Percentiles rank a stretch among this genome's conserved stretches.
Evolutionary conservation across 2,329 filamentous ascomycete species (phyloP).

Genomic region (Scedosporium minutisporum): DNA sequence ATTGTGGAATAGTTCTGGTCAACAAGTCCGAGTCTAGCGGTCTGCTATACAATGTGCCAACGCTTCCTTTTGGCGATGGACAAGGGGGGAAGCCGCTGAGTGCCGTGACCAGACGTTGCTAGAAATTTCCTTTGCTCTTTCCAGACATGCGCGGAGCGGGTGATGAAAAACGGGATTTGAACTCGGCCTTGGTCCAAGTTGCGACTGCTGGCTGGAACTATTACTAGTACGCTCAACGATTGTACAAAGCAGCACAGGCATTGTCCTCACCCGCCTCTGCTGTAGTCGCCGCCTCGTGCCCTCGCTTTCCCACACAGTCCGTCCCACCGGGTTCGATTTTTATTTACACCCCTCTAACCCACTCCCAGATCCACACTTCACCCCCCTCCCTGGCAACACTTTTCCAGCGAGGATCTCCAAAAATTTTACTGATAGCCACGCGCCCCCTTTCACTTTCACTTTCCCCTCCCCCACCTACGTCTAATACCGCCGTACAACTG

Average conservation of each 20-base stretch:
- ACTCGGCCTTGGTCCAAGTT: not conserved
- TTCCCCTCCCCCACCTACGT: not conserved
- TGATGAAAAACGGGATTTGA: not conserved
- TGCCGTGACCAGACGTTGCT: not conserved
- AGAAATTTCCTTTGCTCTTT: not conserved
- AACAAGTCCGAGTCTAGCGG: not conserved
- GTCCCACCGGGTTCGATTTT: not conserved
- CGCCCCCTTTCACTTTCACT: not conserved
- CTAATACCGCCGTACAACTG: not conserved
- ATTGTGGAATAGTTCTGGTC: not conserved
- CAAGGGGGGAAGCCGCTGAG: too few species aligned
- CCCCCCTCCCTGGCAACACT: not conserved
- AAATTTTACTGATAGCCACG: not conserved
- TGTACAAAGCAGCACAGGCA: not conserved
- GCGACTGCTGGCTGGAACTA: not conserved
- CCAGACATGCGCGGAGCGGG: not conserved
- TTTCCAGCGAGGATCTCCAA: not conserved
- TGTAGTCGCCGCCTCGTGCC: not conserved
- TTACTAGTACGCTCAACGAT: too few species aligned
- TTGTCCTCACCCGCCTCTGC: not conserved
- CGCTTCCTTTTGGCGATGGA: not conserved
- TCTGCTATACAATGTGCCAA: not conserved
- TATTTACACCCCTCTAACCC: not conserved
- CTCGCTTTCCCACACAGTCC: slow-evolving; percentile 3
- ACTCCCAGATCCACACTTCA: not conserved